Conservation (phyloP, 1,284 basidiomycete species). For the Polyporus tsugae region DNA sequence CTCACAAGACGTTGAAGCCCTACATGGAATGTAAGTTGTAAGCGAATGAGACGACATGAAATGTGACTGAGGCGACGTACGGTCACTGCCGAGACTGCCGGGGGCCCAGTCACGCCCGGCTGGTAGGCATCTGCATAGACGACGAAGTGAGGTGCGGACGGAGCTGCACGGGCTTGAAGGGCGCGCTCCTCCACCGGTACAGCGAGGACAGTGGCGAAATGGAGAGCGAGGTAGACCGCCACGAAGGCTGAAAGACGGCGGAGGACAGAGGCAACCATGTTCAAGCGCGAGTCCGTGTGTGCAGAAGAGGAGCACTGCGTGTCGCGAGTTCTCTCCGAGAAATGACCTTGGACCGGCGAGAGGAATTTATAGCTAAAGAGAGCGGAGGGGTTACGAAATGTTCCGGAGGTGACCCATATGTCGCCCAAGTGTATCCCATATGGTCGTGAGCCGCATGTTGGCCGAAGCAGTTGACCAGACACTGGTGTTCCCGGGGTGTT, state of each 20-base stretch:
- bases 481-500: too few relatives aligned
- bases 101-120: slow-evolving; percentile 47
- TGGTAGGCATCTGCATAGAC: slow-evolving; percentile 51
- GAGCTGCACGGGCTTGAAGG: slow-evolving; percentile 39
- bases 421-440: slow-evolving; percentile 20
- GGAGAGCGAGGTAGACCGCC: slow-evolving; percentile 22
- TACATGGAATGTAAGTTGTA: slow-evolving; percentile 23
- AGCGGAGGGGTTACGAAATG: background rate
- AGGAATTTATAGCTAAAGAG: slow-evolving; percentile 19
- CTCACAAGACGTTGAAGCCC: slow-evolving; percentile 59
- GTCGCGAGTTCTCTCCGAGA: slow-evolving; percentile 15
- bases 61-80: slow-evolving; percentile 34
- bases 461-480: slow-evolving; percentile 1
- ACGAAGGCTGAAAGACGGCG: slow-evolving; percentile 25
- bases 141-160: slow-evolving; percentile 51
- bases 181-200: slow-evolving; percentile 23
- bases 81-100: slow-evolving; percentile 45
- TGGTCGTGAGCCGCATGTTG: slow-evolving; percentile 14
- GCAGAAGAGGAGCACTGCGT: slow-evolving; percentile 12
- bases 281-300: background rate
- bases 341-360: background rate
- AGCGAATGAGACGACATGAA: background rate
- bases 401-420: slow-evolving; percentile 25
- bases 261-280: slow-evolving; percentile 20
- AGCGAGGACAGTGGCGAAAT: slow-evolving; percentile 17